Evolutionary conservation across 768 basidiomycete genomes (phyloP).

Genomic region (Lactifluus echinatus): DNA sequence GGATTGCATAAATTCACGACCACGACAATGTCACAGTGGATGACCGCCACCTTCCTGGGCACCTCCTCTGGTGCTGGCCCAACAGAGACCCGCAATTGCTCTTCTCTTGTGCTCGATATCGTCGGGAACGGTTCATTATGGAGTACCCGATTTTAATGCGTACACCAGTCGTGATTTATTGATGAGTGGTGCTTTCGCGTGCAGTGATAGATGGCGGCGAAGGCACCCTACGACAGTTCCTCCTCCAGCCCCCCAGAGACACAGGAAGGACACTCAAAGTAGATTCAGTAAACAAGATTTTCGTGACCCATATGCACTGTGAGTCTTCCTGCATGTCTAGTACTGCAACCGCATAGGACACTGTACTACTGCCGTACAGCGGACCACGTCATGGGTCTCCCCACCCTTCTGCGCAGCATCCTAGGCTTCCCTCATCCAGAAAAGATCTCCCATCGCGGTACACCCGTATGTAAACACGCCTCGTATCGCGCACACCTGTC

Average conservation of each 20-base stretch:
- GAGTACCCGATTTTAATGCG: slow-evolving; percentile 39
- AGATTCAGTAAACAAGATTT: slow-evolving; percentile 53
- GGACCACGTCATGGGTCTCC: slow-evolving; percentile 69
- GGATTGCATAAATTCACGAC: no score
- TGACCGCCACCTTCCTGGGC: slow-evolving; percentile 64
- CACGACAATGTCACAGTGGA: slow-evolving; percentile 30
- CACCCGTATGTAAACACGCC: not conserved
- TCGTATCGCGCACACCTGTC: not conserved
- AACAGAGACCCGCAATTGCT: slow-evolving; percentile 62
- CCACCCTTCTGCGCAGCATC: slow-evolving; percentile 53
- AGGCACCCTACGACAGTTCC: slow-evolving; percentile 66
- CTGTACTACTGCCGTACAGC: slow-evolving; percentile 30
- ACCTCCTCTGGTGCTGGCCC: slow-evolving; percentile 76
- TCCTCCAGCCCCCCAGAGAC: slow-evolving; percentile 37
- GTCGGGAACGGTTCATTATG: slow-evolving; percentile 48
- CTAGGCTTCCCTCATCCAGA: slow-evolving; percentile 40
- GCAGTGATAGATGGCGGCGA: slow-evolving; percentile 81
- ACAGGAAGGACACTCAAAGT: slow-evolving; percentile 30
- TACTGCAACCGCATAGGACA: not conserved
- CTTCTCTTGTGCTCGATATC: slow-evolving; percentile 58
- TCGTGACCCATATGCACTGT: slow-evolving; percentile 83
- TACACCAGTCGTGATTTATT: not conserved
- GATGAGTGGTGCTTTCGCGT: not conserved
- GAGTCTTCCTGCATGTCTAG: slow-evolving; percentile 6
- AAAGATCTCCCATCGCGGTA: slow-evolving; percentile 18